phyloP scores from a whole-genome alignment of 1,139 yeast genomes.

The Suhomyces wounanorum region DNA sequence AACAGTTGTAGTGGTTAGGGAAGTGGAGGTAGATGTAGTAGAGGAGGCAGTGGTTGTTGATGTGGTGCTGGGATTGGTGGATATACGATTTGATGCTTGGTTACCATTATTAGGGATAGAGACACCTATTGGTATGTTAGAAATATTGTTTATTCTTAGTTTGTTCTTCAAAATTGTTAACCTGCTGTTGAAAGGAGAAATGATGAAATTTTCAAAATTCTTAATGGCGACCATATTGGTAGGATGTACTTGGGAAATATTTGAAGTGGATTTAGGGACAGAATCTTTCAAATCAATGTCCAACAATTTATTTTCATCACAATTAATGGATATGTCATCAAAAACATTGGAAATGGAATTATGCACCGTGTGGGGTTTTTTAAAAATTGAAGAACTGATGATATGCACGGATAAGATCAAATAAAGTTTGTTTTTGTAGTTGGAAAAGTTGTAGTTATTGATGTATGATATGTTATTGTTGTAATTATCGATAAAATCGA shows the following conservation, averaged over 20 bases:
- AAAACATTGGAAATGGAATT: conserved; percentile 14
- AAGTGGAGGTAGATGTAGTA: conserved; percentile 16
- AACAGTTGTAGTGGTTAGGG: conserved; percentile 16
- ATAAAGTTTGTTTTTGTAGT: conserved; percentile 32
- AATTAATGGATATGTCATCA: conserved; percentile 18
- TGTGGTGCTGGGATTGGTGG: conserved; percentile 9
- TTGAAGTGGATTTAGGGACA: conserved; percentile 20
- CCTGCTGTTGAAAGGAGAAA: conserved; percentile 39
- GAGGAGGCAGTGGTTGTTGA: conserved; percentile 20
- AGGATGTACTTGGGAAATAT: conserved; percentile 21
- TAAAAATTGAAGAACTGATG: conserved; percentile 37
- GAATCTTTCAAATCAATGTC: conserved; percentile 16
- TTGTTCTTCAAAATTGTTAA: conserved; percentile 14
- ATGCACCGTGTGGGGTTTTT: conserved; percentile 18
- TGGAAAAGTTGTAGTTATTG: conserved; percentile 19
- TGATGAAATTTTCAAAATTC: conserved; percentile 58
- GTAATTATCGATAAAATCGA: conserved; percentile 15
- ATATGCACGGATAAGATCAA: conserved; percentile 46
- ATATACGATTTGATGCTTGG: not conserved
- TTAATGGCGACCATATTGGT: conserved; percentile 49
- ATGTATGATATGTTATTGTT: conserved; percentile 15
- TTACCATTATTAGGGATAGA: not conserved
- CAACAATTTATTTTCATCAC: conserved; percentile 18
- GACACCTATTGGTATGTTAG: conserved; percentile 5
- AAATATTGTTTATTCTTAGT: conserved; percentile 12